Base-by-base conservation (phyloP, 148 eudicot genomes). In the Linanthus parryae region DNA sequence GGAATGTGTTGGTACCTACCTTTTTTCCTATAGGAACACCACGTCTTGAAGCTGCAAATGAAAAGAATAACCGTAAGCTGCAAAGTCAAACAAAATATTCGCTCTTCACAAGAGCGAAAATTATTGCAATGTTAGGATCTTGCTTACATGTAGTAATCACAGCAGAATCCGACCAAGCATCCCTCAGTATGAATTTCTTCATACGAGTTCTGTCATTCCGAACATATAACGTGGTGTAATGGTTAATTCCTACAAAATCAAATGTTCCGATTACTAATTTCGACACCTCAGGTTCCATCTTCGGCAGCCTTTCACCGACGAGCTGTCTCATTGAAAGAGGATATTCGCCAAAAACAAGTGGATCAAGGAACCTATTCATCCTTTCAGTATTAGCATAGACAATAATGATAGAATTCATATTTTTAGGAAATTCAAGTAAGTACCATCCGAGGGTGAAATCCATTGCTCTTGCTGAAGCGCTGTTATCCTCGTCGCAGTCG, bases 401-500 rank as follows among this genome's bases (percentile, higher is more conserved):
- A n/a, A n/a, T n/a, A n/a, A n/a, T n/a, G n/a, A n/a, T n/a, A n/a
- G n/a, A n/a, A n/a, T n/a, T n/a, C n/a, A n/a, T n/a, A n/a, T n/a
- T n/a, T n/a, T n/a, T n/a, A n/a, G n/a, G n/a, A n/a, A n/a, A n/a
- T n/a, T n/a, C n/a, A n/a, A n/a, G n/a, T n/a, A n/a, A n/a, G n/a
- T 85, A 90, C 97, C 97, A 91, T 69, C 88, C 96, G 49, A 92
- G 75, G 30, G 60, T 54, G 57, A 92, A 92, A 57, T 87, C 98
- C 50, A 84, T 64, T 39, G 94, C 98, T 72, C 98, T 75, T 43
- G 53, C 73, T 29, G 96, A 90, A 53, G 98, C 98, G 52, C 75
- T 83, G 52, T 42, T 68, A 44, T 92, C 94, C 57, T 92, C 96
- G 17, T 77, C 74, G 47, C 49, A 40, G 41, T 62, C 71, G 12